A percentile compares a stretch with the other conserved stretches of the same genome.
These are phyloP conservation scores for Funneliformis geosporum DNA, from an alignment of 192 early-diverging fungal genomes.

Conservation along the genomic window DNA sequence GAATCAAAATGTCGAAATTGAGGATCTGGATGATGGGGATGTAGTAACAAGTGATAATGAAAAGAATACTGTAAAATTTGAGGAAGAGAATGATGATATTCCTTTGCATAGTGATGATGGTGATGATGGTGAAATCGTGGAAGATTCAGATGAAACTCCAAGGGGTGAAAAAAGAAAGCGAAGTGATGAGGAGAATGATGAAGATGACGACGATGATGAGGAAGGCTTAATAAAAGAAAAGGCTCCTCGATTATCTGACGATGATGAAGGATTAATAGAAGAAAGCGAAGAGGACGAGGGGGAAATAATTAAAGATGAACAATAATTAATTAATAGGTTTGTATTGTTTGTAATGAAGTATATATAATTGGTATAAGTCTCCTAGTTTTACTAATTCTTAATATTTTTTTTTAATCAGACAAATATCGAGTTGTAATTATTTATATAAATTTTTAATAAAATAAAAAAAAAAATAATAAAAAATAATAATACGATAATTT, in stretches of 20 bases:
- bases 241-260: not conserved
- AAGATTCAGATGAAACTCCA: not conserved
- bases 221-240: slow-evolving; percentile 4
- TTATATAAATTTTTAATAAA: too few relatives aligned
- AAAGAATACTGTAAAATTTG: not conserved
- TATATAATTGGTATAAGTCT: too few relatives aligned
- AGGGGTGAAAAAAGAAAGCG: not conserved
- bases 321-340: not conserved
- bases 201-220: not conserved
- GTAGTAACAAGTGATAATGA: not conserved
- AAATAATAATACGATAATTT: too few relatives aligned
- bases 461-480: too few relatives aligned
- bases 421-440: too few relatives aligned
- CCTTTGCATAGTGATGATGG: not conserved
- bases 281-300: not conserved
- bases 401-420: too few relatives aligned
- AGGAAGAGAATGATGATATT: not conserved
- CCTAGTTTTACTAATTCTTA: too few relatives aligned
- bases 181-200: not conserved
- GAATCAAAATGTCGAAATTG: not conserved
- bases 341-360: too few relatives aligned
- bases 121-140: not conserved
- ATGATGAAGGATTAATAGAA: slow-evolving; percentile 8
- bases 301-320: not conserved
- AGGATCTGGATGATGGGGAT: not conserved